Evolutionary conservation across 306 rosid genomes (phyloP), one percentile per base, ranked within the genome.

Genomic region (Corylus heterophylla): DNA sequence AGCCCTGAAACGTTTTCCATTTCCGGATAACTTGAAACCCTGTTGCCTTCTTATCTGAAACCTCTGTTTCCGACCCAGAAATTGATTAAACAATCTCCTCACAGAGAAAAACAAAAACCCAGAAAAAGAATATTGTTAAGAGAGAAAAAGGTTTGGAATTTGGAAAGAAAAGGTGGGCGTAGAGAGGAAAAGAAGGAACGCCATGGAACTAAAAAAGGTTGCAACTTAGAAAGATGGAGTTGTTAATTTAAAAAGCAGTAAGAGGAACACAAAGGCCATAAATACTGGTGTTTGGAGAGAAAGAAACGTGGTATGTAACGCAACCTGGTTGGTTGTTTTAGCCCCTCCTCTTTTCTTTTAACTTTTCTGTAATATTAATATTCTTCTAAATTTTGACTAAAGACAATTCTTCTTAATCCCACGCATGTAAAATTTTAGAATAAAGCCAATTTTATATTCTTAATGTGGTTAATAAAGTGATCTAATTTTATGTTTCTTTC

Each of bases 281-380:
- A 90, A 88, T 89, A 92, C 88, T 79, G 82, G 83, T 42, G 74
- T 78, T 77, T 55, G 78, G 77, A 66, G 76, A 77, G 81, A 80
- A 47, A 90, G 91, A 92, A 91, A 89, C 97, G 98, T 94, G 95
- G 88, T 72, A 85, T 74, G 82, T 81, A 92, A 92, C 94, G 88
- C 83, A 92, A 87, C 96, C 79, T 58, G 73, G 82, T 85, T 62
- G 80, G 86, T 83, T 86, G 76, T 86, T 80, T 90, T 75, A 59
- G 73, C 74, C 67, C 47, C 42, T 54, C 77, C 76, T 81, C 82
- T 83, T 68, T 82, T 79, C 64, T 76, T 71, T 83, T 73, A 72
- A 73, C 80, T 79, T 75, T 78, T 69, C 20, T 56, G 44, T 27
- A 7, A 75, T 78, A 29, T 74, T 79, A 82, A 79, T 49, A 20